Conservation (phyloP, 2,329 filamentous ascomycete genomes). For the Alternaria dauci region DNA sequence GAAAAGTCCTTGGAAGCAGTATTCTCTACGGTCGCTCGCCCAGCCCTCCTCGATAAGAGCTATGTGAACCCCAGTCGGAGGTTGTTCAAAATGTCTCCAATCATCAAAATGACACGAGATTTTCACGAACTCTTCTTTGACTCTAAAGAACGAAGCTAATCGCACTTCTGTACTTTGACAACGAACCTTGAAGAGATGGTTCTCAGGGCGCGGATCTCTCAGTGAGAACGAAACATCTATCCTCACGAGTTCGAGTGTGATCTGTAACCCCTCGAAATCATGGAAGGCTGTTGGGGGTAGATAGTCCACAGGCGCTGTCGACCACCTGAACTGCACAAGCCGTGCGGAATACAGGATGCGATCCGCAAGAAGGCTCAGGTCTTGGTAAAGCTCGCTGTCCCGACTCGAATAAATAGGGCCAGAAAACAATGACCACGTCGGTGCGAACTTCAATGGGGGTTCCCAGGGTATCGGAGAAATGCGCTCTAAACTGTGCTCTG, state of each 20-base stretch:
- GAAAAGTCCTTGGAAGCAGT: not conserved
- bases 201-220: too few relatives aligned
- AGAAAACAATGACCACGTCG: constrained; percentile 19
- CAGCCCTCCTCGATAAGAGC: not conserved
- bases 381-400: not conserved
- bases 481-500: not conserved
- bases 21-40: not conserved
- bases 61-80: not conserved
- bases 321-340: constrained; percentile 4
- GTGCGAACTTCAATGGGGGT: not conserved
- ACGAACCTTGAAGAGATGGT: too few relatives aligned
- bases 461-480: not conserved
- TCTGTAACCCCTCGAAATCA: not conserved
- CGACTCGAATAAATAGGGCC: not conserved
- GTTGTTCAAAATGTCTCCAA: not conserved
- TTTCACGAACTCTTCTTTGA: not conserved
- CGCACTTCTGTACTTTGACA: not conserved
- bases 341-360: too few relatives aligned
- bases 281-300: not conserved
- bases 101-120: not conserved
- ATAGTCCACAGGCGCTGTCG: not conserved
- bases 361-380: not conserved
- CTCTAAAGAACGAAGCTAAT: not conserved
- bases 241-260: not conserved
- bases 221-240: too few relatives aligned